Evolutionary conservation across 805 yeast genomes (phyloP).

Genomic region (Metschnikowia santaceciliae): DNA sequence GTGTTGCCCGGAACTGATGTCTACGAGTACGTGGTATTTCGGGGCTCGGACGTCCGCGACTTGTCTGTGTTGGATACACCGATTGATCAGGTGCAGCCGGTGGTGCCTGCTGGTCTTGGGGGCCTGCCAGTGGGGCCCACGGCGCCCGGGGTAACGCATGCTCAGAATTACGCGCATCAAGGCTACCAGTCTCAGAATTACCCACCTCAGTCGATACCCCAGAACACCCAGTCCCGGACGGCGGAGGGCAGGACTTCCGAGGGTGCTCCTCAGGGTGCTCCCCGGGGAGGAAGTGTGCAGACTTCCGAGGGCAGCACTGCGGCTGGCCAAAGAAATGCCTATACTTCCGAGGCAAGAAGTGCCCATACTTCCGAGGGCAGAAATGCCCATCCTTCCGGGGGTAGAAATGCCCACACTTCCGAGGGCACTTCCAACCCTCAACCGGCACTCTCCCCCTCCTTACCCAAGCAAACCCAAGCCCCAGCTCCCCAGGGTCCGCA

Average conservation of each 20-base stretch:
- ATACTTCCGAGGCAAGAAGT: too few relatives aligned
- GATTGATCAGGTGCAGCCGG: constrained; percentile 60
- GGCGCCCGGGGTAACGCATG: constrained; percentile 26
- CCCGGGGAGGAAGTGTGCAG: too few relatives aligned
- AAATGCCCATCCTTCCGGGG: not conserved
- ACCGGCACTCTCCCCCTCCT: not conserved
- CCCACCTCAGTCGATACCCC: not conserved
- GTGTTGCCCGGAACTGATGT: constrained; percentile 66
- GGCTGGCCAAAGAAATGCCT: too few relatives aligned
- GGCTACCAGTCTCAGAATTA: not conserved
- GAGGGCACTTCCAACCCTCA: not conserved
- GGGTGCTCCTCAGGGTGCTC: too few relatives aligned
- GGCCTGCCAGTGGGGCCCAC: constrained; percentile 4
- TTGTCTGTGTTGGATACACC: constrained; percentile 76
- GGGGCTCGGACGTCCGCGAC: constrained; percentile 91
- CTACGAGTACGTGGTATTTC: constrained; percentile 75
- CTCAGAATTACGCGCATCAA: not conserved
- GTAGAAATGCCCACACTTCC: too few relatives aligned
- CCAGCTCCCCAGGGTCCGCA: not conserved
- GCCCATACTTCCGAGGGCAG: too few relatives aligned
- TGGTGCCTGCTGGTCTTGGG: not conserved
- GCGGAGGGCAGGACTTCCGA: too few relatives aligned
- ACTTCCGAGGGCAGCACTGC: too few relatives aligned
- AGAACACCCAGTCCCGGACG: too few relatives aligned
- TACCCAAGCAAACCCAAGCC: not conserved